Evolutionary conservation across 1,284 basidiomycete species (phyloP).

Genomic region (Apiotrichum veenhuisii): DNA sequence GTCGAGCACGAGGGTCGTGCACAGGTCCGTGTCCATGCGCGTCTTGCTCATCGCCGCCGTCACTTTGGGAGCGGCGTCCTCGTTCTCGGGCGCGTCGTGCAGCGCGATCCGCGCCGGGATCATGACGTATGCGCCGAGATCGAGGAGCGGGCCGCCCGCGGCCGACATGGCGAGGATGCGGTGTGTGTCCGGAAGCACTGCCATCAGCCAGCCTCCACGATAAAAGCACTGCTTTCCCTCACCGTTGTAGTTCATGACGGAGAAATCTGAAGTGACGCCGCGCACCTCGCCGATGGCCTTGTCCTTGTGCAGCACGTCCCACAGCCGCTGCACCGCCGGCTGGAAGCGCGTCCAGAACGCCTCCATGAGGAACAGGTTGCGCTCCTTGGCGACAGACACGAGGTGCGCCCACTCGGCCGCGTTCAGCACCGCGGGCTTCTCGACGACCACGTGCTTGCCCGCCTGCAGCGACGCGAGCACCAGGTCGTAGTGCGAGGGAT

Average conservation of each 20-base stretch:
- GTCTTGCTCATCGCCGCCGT: slow-evolving; percentile 38
- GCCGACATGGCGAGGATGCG: slow-evolving; percentile 49
- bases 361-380: slow-evolving; percentile 50
- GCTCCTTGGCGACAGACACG: slow-evolving; percentile 43
- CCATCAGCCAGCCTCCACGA: neutral
- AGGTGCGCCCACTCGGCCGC: slow-evolving; percentile 50
- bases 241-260: slow-evolving; percentile 12
- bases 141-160: slow-evolving; percentile 53
- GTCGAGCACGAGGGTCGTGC: slow-evolving; percentile 38
- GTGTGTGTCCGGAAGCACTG: slow-evolving; percentile 32
- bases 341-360: slow-evolving; percentile 46
- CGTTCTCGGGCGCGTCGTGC: slow-evolving; percentile 40
- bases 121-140: slow-evolving; percentile 50
- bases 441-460: slow-evolving; percentile 51
- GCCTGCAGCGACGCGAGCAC: slow-evolving; percentile 47
- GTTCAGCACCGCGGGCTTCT: slow-evolving; percentile 53
- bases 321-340: slow-evolving; percentile 41
- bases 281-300: slow-evolving; percentile 43
- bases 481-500: slow-evolving; percentile 51
- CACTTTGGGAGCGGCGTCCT: slow-evolving; percentile 29
- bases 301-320: slow-evolving; percentile 40
- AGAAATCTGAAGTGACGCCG: slow-evolving; percentile 23
- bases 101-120: slow-evolving; percentile 5
- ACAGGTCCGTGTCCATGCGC: slow-evolving; percentile 44
- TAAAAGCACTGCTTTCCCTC: neutral